Percentiles rank a stretch among this genome's conserved stretches.
phyloP scores from a whole-genome alignment of 2,329 filamentous ascomycete species.

The Byssothecium circinans region DNA sequence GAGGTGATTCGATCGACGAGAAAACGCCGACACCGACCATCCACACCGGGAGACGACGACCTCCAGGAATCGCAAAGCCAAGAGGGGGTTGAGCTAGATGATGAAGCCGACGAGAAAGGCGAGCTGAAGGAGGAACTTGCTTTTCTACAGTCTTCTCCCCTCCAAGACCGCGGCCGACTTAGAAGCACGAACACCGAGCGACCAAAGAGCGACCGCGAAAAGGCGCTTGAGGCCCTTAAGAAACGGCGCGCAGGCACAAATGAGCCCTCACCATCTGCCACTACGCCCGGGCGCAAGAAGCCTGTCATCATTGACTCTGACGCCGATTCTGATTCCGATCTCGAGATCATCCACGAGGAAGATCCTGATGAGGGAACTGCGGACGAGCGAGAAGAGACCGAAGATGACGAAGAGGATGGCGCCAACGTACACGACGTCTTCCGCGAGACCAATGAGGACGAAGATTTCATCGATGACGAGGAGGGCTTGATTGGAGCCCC shows the following conservation, averaged over 20 bases:
- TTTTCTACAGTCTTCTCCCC: slow-evolving; percentile 44
- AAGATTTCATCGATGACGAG: slow-evolving; percentile 68
- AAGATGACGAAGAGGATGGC: slow-evolving; percentile 19
- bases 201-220: slow-evolving; percentile 41
- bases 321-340: slow-evolving; percentile 25
- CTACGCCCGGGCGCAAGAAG: slow-evolving; percentile 24
- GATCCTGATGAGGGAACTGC: slow-evolving; percentile 27
- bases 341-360: slow-evolving; percentile 40
- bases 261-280: slow-evolving; percentile 26
- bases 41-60: not conserved
- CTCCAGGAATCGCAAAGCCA: not conserved
- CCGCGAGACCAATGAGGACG: slow-evolving; percentile 59
- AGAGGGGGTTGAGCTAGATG: slow-evolving; percentile 23
- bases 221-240: slow-evolving; percentile 50
- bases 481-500: slow-evolving; percentile 56
- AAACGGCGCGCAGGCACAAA: slow-evolving; percentile 41
- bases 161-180: slow-evolving; percentile 26
- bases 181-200: slow-evolving; percentile 23
- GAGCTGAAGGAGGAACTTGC: slow-evolving; percentile 52
- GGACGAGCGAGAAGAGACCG: slow-evolving; percentile 24
- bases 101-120: slow-evolving; percentile 28
- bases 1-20: not conserved
- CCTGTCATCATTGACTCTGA: slow-evolving; percentile 27
- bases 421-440: slow-evolving; percentile 48
- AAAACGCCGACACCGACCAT: not conserved